Evolutionary conservation across 2,329 filamentous ascomycete genomes (phyloP), one percentile per base, ranked within the genome.

Genomic region (Penicillium sp.): DNA sequence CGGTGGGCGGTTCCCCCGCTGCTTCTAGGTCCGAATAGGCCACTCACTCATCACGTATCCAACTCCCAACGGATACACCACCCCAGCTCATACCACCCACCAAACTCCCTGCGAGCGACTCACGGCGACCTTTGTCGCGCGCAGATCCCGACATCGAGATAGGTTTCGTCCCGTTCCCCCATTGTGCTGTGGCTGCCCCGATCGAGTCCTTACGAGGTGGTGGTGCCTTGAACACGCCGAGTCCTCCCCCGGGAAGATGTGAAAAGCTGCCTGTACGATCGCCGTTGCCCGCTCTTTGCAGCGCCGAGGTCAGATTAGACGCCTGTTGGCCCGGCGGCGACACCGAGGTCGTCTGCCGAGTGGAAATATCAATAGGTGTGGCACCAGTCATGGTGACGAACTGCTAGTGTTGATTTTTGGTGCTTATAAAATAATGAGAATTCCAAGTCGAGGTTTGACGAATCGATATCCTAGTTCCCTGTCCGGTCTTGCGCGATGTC

Each of bases 1-100:
- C 57, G 61, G 27, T 23, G 36, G 55, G 53, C 25, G 40, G 46
- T 54, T 45, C 45, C 31, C 23, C 38, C 47, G 43, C 50, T 27
- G 44, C 49, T 46, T 52, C 41, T 53, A 21, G n/a, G 25, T 55
- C 39, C 47, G 49, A 48, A 50, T 39, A 36, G 47, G 40, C 55
- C 45, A 88, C 93, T 86, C 86, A 99, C 94, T 99, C 94, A 79
- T 99, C 93, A 75, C 91, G 85, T 75, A 99, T 94, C 82, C 95
- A 97, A 71, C 93, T 97, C 61, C 93, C 93, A 64, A 97, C 91
- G 9, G 93, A 97, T 59, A 96, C 86, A 64, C 92, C 93, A 71
- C 93, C 93, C 92, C 93, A 99, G 76, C 92, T 97, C 87, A 96
- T 92, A 68, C 93, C 92, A 62, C 87, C 89, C 50, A 84, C 79